These are phyloP conservation scores for Solanum etuberosum DNA, from an alignment of 257 asterid species.

Conservation along the genomic window DNA sequence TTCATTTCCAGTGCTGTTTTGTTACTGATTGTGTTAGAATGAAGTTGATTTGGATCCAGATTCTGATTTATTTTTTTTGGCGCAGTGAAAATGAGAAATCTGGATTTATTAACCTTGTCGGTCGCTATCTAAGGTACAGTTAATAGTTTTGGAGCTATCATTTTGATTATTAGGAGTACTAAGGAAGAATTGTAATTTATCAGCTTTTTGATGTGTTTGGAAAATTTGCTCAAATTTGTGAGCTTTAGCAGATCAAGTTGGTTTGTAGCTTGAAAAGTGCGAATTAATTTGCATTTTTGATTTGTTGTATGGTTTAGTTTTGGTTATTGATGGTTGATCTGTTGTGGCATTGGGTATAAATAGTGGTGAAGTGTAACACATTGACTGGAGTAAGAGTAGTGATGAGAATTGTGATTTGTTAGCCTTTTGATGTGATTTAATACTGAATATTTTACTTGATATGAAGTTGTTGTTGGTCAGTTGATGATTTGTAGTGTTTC, in stretches of 20 bases:
- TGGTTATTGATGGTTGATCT: not conserved
- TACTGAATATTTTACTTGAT: not conserved
- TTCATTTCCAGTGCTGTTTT: not conserved
- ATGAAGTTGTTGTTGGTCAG: not conserved
- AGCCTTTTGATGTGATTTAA: not conserved
- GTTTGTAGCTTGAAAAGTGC: not conserved
- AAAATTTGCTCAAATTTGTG: not conserved
- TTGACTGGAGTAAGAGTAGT: slow-evolving; percentile 24
- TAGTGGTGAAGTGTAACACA: slow-evolving; percentile 23
- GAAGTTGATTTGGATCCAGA: not conserved
- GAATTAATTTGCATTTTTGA: not conserved
- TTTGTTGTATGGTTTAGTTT: not conserved
- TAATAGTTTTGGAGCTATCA: not conserved
- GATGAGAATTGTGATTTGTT: not conserved
- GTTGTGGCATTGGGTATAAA: not conserved
- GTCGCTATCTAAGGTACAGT: slow-evolving; percentile 82
- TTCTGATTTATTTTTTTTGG: not conserved
- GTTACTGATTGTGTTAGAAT: not conserved
- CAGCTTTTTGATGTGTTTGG: too few relatives aligned
- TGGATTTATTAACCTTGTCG: slow-evolving; percentile 29
- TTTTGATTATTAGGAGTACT: not conserved
- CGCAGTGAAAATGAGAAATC: slow-evolving; percentile 34
- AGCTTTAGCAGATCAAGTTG: not conserved
- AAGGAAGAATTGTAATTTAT: not conserved
- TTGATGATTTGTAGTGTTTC: not conserved